phyloP scores from a whole-genome alignment of 805 yeast genomes.

The Saccharomycopsis capsularis region DNA sequence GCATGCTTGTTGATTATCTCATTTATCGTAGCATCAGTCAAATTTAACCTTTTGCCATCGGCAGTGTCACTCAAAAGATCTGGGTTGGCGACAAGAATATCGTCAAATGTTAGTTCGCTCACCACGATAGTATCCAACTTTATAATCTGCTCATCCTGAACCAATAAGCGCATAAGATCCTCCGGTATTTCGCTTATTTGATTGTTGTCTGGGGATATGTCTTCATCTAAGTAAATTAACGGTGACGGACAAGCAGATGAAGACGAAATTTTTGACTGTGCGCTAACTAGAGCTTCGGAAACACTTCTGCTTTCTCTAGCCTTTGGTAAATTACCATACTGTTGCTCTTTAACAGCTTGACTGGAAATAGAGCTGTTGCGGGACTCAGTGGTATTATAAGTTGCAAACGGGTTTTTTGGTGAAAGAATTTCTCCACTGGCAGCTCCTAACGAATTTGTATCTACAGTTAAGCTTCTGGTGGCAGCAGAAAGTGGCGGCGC shows the following conservation, averaged over 20 bases:
- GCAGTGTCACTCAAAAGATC: constrained; percentile 20
- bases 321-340: no score
- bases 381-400: no score
- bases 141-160: constrained; percentile 23
- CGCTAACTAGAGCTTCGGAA: no score
- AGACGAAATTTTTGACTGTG: no score
- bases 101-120: constrained; percentile 29
- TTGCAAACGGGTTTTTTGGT: no score
- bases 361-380: no score
- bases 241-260: constrained; percentile 8
- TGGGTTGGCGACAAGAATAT: constrained; percentile 26
- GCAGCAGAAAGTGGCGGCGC: no score
- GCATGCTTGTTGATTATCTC: constrained; percentile 27
- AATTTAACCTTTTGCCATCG: constrained; percentile 23
- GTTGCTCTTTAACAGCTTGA: no score
- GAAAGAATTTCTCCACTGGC: no score
- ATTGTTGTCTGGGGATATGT: constrained; percentile 1
- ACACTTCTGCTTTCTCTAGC: no score
- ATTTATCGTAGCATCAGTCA: constrained; percentile 30
- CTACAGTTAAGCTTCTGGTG: no score
- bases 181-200: constrained; percentile 3
- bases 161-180: constrained; percentile 17
- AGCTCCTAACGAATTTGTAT: no score
- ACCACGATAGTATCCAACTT: constrained; percentile 25
- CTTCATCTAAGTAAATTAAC: constrained; percentile 13